Conservation (phyloP, 208 protist species). For the Endotrypanum monterogeii region DNA sequence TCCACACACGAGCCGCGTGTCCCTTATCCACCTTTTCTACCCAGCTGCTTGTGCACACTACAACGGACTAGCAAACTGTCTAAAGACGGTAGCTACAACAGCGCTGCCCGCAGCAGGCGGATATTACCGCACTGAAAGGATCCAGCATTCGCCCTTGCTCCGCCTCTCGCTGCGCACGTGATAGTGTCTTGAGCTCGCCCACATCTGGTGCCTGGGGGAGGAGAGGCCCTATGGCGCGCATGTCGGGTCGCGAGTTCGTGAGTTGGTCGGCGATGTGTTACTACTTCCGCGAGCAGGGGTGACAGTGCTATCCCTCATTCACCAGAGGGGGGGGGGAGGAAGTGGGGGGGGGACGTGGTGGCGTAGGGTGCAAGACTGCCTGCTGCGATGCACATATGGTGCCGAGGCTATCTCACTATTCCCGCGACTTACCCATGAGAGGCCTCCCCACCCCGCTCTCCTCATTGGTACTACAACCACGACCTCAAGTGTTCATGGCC, state of each 20-base stretch:
- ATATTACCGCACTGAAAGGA: too few relatives aligned
- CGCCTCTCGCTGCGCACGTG: not conserved
- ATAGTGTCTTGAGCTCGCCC: conserved; percentile 1
- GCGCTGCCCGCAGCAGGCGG: too few relatives aligned
- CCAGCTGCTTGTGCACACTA: not conserved
- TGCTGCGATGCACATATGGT: not conserved
- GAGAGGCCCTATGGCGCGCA: conserved; percentile 23
- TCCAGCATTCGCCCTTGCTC: not conserved
- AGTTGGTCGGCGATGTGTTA: conserved; percentile 13
- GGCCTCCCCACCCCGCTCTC: not conserved
- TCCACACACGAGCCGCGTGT: too few relatives aligned
- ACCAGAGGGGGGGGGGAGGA: conserved; percentile 1
- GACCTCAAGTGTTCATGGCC: too few relatives aligned
- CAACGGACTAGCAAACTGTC: not conserved
- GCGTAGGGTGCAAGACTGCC: not conserved
- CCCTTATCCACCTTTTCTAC: not conserved
- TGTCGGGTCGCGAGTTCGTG: conserved; percentile 18
- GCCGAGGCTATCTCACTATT: not conserved
- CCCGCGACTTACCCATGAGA: not conserved
- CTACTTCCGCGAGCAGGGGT: conserved; percentile 14
- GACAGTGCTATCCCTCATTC: too few relatives aligned
- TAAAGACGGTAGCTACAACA: not conserved
- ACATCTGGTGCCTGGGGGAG: conserved; percentile 10
- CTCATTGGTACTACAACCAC: too few relatives aligned
- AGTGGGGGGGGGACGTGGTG: not conserved